A percentile compares a stretch with the other conserved stretches of the same genome.
These are phyloP conservation scores for Penicillium simplicissimum DNA, from an alignment of 495 filamentous ascomycete species.

Conservation along the genomic window DNA sequence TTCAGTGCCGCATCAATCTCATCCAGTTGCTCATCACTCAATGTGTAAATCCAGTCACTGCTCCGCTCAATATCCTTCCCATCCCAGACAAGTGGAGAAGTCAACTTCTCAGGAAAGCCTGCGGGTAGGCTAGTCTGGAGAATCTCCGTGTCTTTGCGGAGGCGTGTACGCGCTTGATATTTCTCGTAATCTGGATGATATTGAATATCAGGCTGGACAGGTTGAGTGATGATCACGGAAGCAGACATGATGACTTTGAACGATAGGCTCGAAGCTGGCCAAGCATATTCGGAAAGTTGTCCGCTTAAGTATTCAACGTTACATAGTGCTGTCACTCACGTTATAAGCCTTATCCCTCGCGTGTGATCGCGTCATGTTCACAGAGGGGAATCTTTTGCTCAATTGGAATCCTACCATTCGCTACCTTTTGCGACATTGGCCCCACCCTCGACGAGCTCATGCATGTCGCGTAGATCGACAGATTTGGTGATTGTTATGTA, in stretches of 20 bases:
- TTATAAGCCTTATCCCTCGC: not conserved
- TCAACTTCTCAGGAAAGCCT: slow-evolving; percentile 52
- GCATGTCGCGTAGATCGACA: slow-evolving; percentile 3
- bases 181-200: slow-evolving; percentile 58
- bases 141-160: slow-evolving; percentile 45
- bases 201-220: slow-evolving; percentile 52
- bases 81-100: slow-evolving; percentile 59
- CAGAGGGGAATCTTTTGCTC: not conserved
- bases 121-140: slow-evolving; percentile 46
- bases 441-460: slow-evolving; percentile 15
- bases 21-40: slow-evolving; percentile 48
- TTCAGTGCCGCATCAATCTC: slow-evolving; percentile 57
- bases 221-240: slow-evolving; percentile 30
- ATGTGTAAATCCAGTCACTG: slow-evolving; percentile 53
- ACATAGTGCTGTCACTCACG: slow-evolving; percentile 1
- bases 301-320: not conserved
- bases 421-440: slow-evolving; percentile 19
- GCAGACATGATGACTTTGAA: slow-evolving; percentile 25
- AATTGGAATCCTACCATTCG: slow-evolving; percentile 12
- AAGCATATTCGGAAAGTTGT: not conserved
- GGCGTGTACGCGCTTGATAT: slow-evolving; percentile 51
- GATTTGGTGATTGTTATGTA: not conserved
- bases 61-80: slow-evolving; percentile 49
- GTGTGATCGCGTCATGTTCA: slow-evolving; percentile 17
- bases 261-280: not conserved